These are phyloP conservation scores for Serendipita sp. DNA, from an alignment of 768 basidiomycete genomes.

Conservation along the genomic window DNA sequence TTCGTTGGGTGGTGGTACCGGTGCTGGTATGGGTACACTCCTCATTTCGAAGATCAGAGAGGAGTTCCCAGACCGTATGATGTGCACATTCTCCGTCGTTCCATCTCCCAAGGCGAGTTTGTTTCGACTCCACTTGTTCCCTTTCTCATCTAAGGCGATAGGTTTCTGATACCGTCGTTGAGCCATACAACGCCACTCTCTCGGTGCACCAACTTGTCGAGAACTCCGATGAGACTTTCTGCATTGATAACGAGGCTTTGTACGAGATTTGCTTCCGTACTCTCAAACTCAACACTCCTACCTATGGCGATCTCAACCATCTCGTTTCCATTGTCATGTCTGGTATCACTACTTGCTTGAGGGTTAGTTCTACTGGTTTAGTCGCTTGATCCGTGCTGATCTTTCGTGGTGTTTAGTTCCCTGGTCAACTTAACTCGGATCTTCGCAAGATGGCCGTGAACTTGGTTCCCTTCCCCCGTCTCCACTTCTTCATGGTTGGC, in stretches of 20 bases:
- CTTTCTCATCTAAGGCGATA: slow-evolving; percentile 10
- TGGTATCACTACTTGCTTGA: slow-evolving; percentile 94
- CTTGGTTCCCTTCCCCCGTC: slow-evolving; percentile 99
- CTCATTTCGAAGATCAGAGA: slow-evolving; percentile 98
- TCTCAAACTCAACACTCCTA: slow-evolving; percentile 86
- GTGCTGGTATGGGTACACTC: slow-evolving; percentile 99
- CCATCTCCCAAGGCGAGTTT: slow-evolving; percentile 66
- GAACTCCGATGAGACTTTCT: slow-evolving; percentile 99
- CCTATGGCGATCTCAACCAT: slow-evolving; percentile 95
- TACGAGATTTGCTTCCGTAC: slow-evolving; percentile 99
- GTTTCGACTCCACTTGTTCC: not conserved
- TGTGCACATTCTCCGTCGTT: slow-evolving; percentile 99
- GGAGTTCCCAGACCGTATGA: slow-evolving; percentile 99
- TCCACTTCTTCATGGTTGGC: slow-evolving; percentile 99
- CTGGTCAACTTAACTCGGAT: slow-evolving; percentile 98
- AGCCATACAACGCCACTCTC: slow-evolving; percentile 98
- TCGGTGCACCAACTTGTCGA: slow-evolving; percentile 98
- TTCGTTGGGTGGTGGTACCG: slow-evolving; percentile 97
- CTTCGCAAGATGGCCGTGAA: slow-evolving; percentile 96
- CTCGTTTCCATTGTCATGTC: slow-evolving; percentile 97
- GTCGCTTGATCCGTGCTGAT: not conserved
- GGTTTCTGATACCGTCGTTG: slow-evolving; percentile 95
- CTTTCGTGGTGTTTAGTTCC: slow-evolving; percentile 39
- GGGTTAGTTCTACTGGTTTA: slow-evolving; percentile 20
- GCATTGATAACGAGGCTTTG: slow-evolving; percentile 98